Evolutionary conservation across 2,329 filamentous ascomycete genomes (phyloP).

Genomic region (Monosporascus sp.): DNA sequence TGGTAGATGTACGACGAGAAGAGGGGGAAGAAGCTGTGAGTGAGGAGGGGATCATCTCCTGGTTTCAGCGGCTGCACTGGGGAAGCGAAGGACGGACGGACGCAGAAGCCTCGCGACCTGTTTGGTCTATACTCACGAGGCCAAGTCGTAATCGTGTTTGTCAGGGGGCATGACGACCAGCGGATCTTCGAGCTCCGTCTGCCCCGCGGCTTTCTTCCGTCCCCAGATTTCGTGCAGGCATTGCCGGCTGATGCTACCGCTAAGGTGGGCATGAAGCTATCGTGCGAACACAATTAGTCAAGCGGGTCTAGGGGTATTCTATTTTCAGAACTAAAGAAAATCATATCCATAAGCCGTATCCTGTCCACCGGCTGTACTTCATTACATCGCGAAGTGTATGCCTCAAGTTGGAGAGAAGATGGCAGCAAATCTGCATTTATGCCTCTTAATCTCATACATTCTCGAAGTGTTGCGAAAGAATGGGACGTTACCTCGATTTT

Average conservation of each 20-base stretch:
- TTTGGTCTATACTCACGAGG: constrained; percentile 45
- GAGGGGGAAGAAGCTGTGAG: constrained; percentile 66
- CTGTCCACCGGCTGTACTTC: too few relatives aligned
- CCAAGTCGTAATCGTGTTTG: constrained; percentile 66
- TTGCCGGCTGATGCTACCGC: constrained; percentile 67
- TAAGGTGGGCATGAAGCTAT: constrained; percentile 75
- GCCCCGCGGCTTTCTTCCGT: constrained; percentile 46
- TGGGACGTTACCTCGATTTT: constrained; percentile 13
- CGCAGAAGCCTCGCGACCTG: too few relatives aligned
- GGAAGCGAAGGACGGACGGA: too few relatives aligned
- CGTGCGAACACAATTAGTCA: background rate
- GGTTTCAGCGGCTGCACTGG: too few relatives aligned
- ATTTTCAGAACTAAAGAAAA: too few relatives aligned
- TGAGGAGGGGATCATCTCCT: background rate
- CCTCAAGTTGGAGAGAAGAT: too few relatives aligned
- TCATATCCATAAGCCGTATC: too few relatives aligned
- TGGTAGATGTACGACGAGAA: constrained; percentile 77
- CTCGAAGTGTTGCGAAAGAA: background rate
- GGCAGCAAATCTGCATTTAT: too few relatives aligned
- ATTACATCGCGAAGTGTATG: too few relatives aligned
- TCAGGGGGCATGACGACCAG: constrained; percentile 60
- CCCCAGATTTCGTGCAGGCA: constrained; percentile 72
- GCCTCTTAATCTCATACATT: background rate
- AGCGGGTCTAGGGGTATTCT: too few relatives aligned
- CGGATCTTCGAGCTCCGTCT: constrained; percentile 60